These are phyloP conservation scores for Trifolium dubium DNA, from an alignment of 306 rosid genomes.

Conservation along the genomic window DNA sequence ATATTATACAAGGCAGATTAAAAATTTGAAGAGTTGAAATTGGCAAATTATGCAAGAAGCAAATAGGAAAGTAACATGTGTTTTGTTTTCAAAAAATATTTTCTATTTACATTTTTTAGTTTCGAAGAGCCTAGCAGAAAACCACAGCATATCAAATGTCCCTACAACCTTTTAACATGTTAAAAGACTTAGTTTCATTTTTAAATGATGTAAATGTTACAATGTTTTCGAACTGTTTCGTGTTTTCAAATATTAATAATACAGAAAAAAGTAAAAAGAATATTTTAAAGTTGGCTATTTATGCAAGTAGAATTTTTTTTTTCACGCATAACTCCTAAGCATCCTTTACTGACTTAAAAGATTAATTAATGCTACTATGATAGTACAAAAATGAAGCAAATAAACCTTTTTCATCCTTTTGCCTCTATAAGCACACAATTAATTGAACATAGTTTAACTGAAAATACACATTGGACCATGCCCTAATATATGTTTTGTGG, in stretches of 20 bases:
- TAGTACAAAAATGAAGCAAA: conserved; percentile 42
- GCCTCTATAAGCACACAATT: conserved; percentile 37
- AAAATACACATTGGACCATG: conserved; percentile 27
- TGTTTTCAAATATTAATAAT: not conserved
- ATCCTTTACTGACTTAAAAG: conserved; percentile 1
- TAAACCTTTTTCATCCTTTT: conserved; percentile 30
- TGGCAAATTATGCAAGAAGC: not conserved
- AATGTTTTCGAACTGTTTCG: not conserved
- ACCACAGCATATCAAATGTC: too few species aligned
- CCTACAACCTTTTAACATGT: too few species aligned
- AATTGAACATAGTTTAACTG: not conserved
- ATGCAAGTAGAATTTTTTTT: not conserved
- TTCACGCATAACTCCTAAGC: not conserved
- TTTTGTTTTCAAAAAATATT: not conserved
- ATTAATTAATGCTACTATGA: not conserved
- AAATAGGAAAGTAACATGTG: not conserved
- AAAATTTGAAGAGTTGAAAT: not conserved
- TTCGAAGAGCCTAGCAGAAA: not conserved
- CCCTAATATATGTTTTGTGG: not conserved
- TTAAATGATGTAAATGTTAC: not conserved
- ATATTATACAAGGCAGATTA: not conserved
- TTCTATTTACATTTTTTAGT: not conserved
- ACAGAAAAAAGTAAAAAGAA: not conserved
- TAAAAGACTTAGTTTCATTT: too few species aligned
- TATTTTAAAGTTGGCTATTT: not conserved